Conservation (phyloP, 495 filamentous ascomycete genomes). For the Aspergillus sparsus region DNA sequence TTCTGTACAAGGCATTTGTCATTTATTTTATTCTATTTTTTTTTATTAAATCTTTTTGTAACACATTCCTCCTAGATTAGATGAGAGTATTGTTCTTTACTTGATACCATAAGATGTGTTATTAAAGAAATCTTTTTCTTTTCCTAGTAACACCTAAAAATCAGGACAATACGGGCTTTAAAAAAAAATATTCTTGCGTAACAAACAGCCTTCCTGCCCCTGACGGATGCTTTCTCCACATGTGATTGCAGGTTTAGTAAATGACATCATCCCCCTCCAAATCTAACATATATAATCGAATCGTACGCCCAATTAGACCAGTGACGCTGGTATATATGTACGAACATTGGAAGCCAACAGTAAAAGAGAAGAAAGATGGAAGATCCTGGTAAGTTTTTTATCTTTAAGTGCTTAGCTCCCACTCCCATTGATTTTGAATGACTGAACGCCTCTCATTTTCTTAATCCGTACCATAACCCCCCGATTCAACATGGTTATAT, state of each 20-base stretch:
- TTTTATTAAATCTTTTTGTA: too few relatives aligned
- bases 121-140: too few relatives aligned
- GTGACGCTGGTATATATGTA: background rate
- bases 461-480: too few relatives aligned
- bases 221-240: constrained; percentile 1
- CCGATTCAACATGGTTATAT: background rate
- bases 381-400: constrained; percentile 36
- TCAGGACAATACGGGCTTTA: background rate
- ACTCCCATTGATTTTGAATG: too few relatives aligned
- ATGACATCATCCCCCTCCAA: constrained; percentile 8
- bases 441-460: too few relatives aligned
- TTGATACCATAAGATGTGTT: constrained; percentile 15
- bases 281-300: background rate
- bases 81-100: background rate
- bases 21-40: background rate
- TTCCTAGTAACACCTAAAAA: background rate
- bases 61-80: background rate
- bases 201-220: background rate
- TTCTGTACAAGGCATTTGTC: background rate
- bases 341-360: background rate
- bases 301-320: background rate
- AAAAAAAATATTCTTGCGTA: background rate
- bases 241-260: background rate
- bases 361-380: constrained; percentile 33
- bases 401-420: too few relatives aligned